Evolutionary conservation across 805 yeast genomes (phyloP).

Genomic region (Maudiozyma barnettii): DNA sequence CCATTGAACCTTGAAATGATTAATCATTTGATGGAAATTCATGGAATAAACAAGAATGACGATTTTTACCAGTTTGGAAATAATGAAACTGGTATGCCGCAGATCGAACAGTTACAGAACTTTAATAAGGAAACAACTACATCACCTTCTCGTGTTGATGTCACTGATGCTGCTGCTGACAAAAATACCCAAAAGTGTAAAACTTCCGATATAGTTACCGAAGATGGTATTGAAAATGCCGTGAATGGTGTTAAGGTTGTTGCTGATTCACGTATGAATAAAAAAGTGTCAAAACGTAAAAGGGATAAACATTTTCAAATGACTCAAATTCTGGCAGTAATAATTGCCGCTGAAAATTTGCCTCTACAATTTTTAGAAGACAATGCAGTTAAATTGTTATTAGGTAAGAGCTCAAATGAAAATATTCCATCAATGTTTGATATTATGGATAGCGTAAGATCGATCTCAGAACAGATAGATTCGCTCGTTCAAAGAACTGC

Average conservation of each 20-base stretch:
- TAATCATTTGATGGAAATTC: not conserved
- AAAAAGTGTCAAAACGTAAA: not conserved
- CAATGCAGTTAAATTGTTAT: conserved; percentile 7
- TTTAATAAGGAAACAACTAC: too few relatives aligned
- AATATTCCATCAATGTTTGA: conserved; percentile 2
- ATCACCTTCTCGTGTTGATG: too few relatives aligned
- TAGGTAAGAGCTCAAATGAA: conserved; percentile 4
- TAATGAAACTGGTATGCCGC: too few relatives aligned
- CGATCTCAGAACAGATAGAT: conserved; percentile 6
- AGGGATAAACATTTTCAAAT: conserved; percentile 8
- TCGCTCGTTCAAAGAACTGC: conserved; percentile 10
- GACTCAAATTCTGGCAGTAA: conserved; percentile 9
- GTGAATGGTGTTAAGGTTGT: not conserved
- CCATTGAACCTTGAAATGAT: not conserved
- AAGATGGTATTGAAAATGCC: not conserved
- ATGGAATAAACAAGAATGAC: not conserved
- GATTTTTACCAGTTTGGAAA: not conserved
- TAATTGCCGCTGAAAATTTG: conserved; percentile 15
- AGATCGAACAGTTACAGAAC: too few relatives aligned
- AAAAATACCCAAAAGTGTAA: too few relatives aligned
- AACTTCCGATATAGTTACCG: too few relatives aligned
- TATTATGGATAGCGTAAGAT: conserved; percentile 1
- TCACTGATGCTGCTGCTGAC: too few relatives aligned
- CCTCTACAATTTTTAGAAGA: conserved; percentile 8
- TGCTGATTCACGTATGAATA: not conserved